Base-by-base conservation (phyloP, 1,284 basidiomycete species). In the Pulchroboletus neoregius region DNA sequence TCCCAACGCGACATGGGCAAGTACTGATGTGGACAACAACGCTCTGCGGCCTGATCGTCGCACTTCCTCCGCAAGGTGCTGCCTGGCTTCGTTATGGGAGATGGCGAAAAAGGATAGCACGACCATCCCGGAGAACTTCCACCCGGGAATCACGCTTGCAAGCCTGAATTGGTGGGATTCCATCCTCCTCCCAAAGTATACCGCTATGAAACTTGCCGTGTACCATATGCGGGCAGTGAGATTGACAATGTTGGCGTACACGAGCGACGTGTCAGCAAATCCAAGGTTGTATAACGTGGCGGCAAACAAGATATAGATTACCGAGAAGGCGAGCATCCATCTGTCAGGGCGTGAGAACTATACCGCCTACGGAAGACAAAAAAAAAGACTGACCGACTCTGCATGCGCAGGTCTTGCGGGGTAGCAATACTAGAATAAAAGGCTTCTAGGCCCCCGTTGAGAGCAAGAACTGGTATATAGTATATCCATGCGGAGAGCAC, bases 361-460 rank as follows among this genome's bases (percentile, higher is more conserved):
- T 23, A 32, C 18, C 6, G 22, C 13, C 18, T 2, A 46, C 28
- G 13, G 30, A 60, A 23, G 48, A 15, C n/a, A 28, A 37, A 41
- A 13, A 39, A 28, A 37, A 41, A 13, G 40, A 69, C 75, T 53
- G 56, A 82, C 69, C 74, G 70, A 53, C 82, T 86, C 61, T 91
- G 89, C 6, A 62, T 62, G 40, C 73, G 78, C 5, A 94, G 67
- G 62, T 90, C 84, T 2, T 65, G 56, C 0, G 81, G 72, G 2
- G 74, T 73, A 4, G 91, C 88, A 2, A 84, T 82, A 43, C 90
- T 87, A 2, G 88, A 81, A 54, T 94, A 76, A 68, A 94, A 94
- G 0, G 92, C 88, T 65, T 97, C 94, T 18, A 94, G 71, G 1
- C 89, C 79, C 4, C 94, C 94, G 62, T 97, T 97, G 55, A 91